A percentile compares a stretch with the other conserved stretches of the same genome.
Evolutionary conservation across 2,329 filamentous ascomycete species (phyloP).

Genomic region (Ilyonectria destructans): DNA sequence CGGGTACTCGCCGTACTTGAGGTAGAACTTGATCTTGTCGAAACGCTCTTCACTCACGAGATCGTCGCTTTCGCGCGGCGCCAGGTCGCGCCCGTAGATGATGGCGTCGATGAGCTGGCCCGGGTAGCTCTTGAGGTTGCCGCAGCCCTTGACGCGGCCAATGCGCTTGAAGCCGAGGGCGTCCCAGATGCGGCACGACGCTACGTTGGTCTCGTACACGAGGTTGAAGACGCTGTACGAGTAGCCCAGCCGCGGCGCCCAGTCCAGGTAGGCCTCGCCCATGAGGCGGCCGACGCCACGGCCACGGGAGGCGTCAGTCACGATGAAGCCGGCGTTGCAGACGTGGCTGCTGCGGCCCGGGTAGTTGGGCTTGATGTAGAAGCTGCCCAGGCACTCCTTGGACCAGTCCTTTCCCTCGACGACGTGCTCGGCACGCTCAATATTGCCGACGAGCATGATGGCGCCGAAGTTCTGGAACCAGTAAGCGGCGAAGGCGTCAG

Average conservation of each 20-base stretch:
- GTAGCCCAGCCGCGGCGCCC: slow-evolving; percentile 87
- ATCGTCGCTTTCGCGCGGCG: slow-evolving; percentile 78
- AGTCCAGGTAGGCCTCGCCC: slow-evolving; percentile 84
- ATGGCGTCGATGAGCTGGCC: slow-evolving; percentile 82
- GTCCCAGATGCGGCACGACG: slow-evolving; percentile 93
- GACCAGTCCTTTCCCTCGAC: slow-evolving; percentile 80
- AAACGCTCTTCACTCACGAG: slow-evolving; percentile 96
- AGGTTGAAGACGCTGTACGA: slow-evolving; percentile 95
- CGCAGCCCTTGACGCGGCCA: slow-evolving; percentile 83
- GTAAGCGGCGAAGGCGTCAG: slow-evolving; percentile 84
- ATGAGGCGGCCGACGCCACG: slow-evolving; percentile 83
- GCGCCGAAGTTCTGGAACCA: slow-evolving; percentile 95
- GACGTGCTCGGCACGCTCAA: slow-evolving; percentile 74
- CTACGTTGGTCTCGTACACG: slow-evolving; percentile 94
- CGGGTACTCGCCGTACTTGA: slow-evolving; percentile 95
- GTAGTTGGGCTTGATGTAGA: slow-evolving; percentile 96
- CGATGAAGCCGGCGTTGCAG: slow-evolving; percentile 87
- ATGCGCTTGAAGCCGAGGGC: slow-evolving; percentile 93
- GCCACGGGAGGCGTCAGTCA: slow-evolving; percentile 81
- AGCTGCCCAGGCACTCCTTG: slow-evolving; percentile 87
- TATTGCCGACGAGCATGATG: slow-evolving; percentile 87
- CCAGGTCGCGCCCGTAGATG: slow-evolving; percentile 81
- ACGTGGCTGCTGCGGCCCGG: slow-evolving; percentile 92
- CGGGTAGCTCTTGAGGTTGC: slow-evolving; percentile 79
- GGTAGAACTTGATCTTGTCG: slow-evolving; percentile 98